A percentile compares a stretch with the other conserved stretches of the same genome.
These are phyloP conservation scores for Haplosporangium sp. DNA, from an alignment of 371 early-diverging fungal genomes.

Conservation along the genomic window DNA sequence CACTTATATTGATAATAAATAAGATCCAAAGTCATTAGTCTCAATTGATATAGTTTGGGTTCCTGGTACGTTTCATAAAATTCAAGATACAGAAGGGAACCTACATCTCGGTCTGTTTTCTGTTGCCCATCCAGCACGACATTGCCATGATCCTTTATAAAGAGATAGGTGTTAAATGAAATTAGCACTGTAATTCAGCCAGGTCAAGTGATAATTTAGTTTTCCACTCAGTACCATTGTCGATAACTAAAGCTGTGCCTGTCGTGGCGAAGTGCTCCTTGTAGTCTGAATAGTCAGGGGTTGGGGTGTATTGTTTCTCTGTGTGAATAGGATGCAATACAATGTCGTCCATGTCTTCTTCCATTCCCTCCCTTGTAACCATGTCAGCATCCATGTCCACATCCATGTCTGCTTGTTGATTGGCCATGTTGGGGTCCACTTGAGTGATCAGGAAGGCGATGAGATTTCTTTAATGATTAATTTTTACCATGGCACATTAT, in stretches of 20 bases:
- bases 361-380: constrained; percentile 50
- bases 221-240: constrained; percentile 63
- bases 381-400: constrained; percentile 28
- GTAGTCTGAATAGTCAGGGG: constrained; percentile 57
- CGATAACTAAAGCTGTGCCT: constrained; percentile 73
- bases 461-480: background rate
- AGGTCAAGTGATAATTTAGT: background rate
- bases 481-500: background rate
- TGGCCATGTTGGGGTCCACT: background rate
- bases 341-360: constrained; percentile 57
- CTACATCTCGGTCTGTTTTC: constrained; percentile 73
- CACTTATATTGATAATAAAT: constrained; percentile 57
- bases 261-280: constrained; percentile 48
- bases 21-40: background rate
- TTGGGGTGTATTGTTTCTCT: constrained; percentile 56
- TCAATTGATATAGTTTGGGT: background rate
- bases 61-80: background rate
- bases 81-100: background rate
- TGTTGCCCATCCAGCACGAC: constrained; percentile 87
- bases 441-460: constrained; percentile 6
- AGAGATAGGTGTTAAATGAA: background rate
- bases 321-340: constrained; percentile 53
- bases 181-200: background rate
- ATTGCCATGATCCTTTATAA: constrained; percentile 76
- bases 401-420: background rate